Evolutionary conservation across 2,329 filamentous ascomycete species (phyloP).

Genomic region (Rhynchosporium agropyri): DNA sequence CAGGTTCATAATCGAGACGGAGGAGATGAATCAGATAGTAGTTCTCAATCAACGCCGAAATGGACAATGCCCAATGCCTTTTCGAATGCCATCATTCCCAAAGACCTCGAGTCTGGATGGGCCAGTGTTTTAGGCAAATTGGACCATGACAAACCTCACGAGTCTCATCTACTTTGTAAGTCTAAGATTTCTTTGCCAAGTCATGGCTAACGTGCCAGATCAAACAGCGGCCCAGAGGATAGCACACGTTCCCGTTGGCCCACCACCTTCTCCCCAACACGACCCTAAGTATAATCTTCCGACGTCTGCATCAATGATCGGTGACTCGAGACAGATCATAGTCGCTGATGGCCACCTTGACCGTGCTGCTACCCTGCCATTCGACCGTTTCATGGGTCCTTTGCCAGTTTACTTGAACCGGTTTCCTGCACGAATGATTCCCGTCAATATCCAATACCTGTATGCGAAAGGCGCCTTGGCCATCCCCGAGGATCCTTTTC

Average conservation of each 20-base stretch:
- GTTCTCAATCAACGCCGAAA: too few relatives aligned
- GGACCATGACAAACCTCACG: too few relatives aligned
- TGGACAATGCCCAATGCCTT: too few relatives aligned
- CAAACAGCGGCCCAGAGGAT: constrained; percentile 35
- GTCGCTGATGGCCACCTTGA: constrained; percentile 24
- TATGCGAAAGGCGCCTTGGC: constrained; percentile 81
- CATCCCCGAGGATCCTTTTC: constrained; percentile 69
- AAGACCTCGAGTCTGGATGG: too few relatives aligned
- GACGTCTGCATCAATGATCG: constrained; percentile 36
- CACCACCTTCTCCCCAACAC: neutral
- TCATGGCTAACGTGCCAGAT: constrained; percentile 25
- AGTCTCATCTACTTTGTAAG: too few relatives aligned
- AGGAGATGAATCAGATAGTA: too few relatives aligned
- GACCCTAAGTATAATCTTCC: constrained; percentile 32
- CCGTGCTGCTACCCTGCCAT: neutral
- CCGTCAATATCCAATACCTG: constrained; percentile 83
- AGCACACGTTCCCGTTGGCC: neutral
- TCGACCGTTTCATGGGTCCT: constrained; percentile 32
- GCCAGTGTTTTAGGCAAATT: too few relatives aligned
- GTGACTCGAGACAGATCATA: constrained; percentile 35
- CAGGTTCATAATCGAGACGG: constrained; percentile 16
- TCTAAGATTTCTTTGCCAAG: too few relatives aligned
- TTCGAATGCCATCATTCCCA: too few relatives aligned
- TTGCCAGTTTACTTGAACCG: constrained; percentile 75
- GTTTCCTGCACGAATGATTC: constrained; percentile 73